Conservation (phyloP, 352 stramenopile species). For the Blastocystis hominis region DNA sequence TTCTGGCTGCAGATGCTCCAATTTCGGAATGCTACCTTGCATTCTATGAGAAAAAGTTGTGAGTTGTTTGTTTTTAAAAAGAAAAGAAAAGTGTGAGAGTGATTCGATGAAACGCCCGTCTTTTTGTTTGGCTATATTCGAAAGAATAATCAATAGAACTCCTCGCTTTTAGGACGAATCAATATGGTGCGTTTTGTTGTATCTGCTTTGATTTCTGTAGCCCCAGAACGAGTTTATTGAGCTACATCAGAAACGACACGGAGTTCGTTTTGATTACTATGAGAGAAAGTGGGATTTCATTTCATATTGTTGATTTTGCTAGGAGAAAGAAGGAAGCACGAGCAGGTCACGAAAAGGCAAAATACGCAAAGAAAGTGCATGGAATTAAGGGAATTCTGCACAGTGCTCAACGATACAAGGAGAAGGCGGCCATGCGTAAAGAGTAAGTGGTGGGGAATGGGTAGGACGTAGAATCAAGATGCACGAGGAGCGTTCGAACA, state of each 20-base stretch:
- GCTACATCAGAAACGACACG: slow-evolving; percentile 95
- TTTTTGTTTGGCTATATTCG: not conserved
- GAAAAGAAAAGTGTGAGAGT: not conserved
- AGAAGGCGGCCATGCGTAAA: slow-evolving; percentile 99
- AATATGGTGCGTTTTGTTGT: slow-evolving; percentile 9
- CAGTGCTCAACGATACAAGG: slow-evolving; percentile 97
- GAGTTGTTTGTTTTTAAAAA: slow-evolving; percentile 37
- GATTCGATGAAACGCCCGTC: not conserved
- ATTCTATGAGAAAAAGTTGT: slow-evolving; percentile 17
- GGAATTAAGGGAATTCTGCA: slow-evolving; percentile 95
- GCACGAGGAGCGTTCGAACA: slow-evolving; percentile 96
- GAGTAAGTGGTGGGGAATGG: slow-evolving; percentile 64
- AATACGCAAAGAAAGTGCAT: slow-evolving; percentile 96
- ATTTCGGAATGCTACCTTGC: slow-evolving; percentile 29
- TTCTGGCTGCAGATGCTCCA: not conserved
- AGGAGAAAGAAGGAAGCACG: slow-evolving; percentile 94
- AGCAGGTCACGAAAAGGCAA: slow-evolving; percentile 86
- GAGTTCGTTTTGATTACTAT: slow-evolving; percentile 86
- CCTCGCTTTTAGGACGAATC: slow-evolving; percentile 15
- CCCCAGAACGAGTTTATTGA: slow-evolving; percentile 96
- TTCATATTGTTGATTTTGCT: not conserved
- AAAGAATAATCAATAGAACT: slow-evolving; percentile 17
- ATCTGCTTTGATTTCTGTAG: slow-evolving; percentile 45
- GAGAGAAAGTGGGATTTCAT: slow-evolving; percentile 66
- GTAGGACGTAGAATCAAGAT: slow-evolving; percentile 74